Conservation (phyloP, 1,284 basidiomycete genomes). For the Apiotrichum brassicae region DNA sequence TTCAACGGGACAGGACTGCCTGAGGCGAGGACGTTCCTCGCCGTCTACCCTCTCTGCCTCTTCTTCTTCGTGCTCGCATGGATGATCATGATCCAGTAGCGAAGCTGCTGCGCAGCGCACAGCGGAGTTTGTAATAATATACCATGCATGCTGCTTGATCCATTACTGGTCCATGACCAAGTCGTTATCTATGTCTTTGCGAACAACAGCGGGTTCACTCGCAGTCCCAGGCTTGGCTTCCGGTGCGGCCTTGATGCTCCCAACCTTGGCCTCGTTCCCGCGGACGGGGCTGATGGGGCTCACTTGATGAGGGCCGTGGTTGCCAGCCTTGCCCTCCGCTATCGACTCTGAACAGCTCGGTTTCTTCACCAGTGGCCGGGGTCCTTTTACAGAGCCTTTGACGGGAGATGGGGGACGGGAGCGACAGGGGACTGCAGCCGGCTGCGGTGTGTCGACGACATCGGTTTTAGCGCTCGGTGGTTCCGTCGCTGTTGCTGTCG, state of each 20-base stretch:
- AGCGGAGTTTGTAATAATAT: not conserved
- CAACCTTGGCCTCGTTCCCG: too few species aligned
- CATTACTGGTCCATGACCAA: not conserved
- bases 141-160: too few species aligned
- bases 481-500: not conserved
- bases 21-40: conserved; percentile 74
- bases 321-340: too few species aligned
- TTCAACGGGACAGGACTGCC: conserved; percentile 88
- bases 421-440: not conserved
- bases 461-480: not conserved
- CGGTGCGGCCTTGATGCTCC: too few species aligned
- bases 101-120: too few species aligned
- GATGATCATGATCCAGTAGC: conserved; percentile 85
- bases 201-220: too few species aligned
- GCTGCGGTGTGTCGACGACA: not conserved
- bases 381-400: not conserved
- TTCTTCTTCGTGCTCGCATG: conserved; percentile 62
- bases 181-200: not conserved
- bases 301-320: too few species aligned
- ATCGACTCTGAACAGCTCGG: too few species aligned
- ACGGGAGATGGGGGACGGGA: not conserved
- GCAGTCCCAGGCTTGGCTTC: too few species aligned
- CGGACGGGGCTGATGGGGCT: too few species aligned
- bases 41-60: conserved; percentile 78
- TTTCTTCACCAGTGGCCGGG: not conserved